phyloP scores from a whole-genome alignment of 257 asterid species.

The Primulina tabacum region DNA sequence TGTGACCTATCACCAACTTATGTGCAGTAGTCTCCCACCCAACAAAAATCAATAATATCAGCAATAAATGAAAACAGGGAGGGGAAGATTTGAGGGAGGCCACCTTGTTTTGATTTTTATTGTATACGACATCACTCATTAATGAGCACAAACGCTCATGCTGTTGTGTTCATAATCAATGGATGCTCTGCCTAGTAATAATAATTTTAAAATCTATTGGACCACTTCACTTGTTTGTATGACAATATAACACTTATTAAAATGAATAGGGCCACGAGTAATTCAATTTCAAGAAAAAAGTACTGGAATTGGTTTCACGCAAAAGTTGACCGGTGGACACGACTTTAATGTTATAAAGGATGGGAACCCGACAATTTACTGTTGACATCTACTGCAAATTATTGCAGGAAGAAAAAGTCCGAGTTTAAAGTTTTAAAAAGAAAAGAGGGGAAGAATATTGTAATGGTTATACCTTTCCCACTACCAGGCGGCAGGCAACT shows the following conservation, averaged over 20 bases:
- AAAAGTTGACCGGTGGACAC: neutral
- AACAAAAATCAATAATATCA: neutral
- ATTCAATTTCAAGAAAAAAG: too few relatives aligned
- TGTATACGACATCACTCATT: neutral
- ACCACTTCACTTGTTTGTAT: neutral
- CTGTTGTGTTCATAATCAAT: neutral
- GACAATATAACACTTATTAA: too few relatives aligned
- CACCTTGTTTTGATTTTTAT: neutral
- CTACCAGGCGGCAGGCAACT: neutral
- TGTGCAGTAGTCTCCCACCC: neutral
- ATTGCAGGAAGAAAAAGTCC: neutral
- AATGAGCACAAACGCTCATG: neutral
- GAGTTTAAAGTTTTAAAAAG: too few relatives aligned
- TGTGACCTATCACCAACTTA: constrained; percentile 16
- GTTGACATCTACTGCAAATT: too few relatives aligned
- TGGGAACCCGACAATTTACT: neutral
- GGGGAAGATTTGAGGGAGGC: neutral
- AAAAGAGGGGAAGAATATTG: too few relatives aligned
- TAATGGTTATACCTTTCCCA: neutral
- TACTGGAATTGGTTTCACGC: neutral
- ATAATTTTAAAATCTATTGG: neutral
- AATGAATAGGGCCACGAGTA: neutral
- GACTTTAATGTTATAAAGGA: neutral
- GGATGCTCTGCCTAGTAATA: neutral
- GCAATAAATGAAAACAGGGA: neutral